These are phyloP conservation scores for Datura wrightii DNA, from an alignment of 257 asterid species.

Conservation along the genomic window DNA sequence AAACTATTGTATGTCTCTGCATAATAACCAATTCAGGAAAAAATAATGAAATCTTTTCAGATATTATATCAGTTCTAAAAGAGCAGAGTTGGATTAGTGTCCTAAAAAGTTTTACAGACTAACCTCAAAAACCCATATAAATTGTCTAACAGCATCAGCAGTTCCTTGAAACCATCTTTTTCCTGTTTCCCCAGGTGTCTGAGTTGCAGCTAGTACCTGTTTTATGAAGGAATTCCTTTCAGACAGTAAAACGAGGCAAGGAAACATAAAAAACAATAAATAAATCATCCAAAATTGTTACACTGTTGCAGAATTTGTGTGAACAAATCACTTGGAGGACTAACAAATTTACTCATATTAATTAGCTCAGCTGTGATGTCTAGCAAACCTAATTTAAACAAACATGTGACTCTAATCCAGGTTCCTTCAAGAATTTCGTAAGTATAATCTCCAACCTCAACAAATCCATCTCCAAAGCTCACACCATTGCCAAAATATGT, in stretches of 20 bases:
- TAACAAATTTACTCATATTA: background rate
- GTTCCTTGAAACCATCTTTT: constrained; percentile 95
- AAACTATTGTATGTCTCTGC: background rate
- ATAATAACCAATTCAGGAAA: background rate
- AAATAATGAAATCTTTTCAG: background rate
- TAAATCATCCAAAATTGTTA: background rate
- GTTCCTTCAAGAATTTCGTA: background rate
- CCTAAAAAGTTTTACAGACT: constrained; percentile 22
- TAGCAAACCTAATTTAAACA: background rate
- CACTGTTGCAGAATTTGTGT: background rate
- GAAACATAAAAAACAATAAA: background rate
- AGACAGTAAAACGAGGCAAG: background rate
- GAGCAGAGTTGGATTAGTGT: constrained; percentile 12
- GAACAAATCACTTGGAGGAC: constrained; percentile 16
- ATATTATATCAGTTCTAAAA: background rate
- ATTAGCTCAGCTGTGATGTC: background rate
- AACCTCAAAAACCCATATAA: constrained; percentile 92
- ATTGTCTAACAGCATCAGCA: constrained; percentile 96
- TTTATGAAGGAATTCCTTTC: constrained; percentile 14
- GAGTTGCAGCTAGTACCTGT: constrained; percentile 95
- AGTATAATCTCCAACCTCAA: constrained; percentile 62
- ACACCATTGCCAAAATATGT: constrained; percentile 91
- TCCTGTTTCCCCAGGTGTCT: constrained; percentile 89
- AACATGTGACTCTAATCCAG: background rate
- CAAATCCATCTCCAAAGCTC: constrained; percentile 89